Percentiles rank a stretch among this genome's conserved stretches.
Evolutionary conservation across 148 eudicot species (phyloP).

Genomic region (Pouteria glomerata): DNA sequence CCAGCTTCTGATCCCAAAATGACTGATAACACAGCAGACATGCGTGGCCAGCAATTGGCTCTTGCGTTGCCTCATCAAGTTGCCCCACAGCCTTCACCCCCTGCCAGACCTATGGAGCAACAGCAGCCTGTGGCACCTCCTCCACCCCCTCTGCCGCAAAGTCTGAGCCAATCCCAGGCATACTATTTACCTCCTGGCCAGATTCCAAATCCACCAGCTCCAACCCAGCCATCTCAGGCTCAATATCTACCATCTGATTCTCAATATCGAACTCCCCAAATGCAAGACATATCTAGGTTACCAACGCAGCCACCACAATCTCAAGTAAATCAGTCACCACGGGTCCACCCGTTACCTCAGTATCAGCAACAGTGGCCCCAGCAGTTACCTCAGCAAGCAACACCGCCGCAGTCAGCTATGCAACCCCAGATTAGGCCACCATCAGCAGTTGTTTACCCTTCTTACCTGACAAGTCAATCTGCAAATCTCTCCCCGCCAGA

Average conservation of each 20-base stretch:
- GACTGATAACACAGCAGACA: constrained; percentile 50
- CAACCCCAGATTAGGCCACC: constrained; percentile 54
- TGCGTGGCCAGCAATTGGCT: constrained; percentile 68
- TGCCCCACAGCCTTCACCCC: constrained; percentile 41
- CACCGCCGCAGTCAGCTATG: constrained; percentile 38
- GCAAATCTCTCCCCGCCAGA: constrained; percentile 54
- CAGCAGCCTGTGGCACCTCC: constrained; percentile 40
- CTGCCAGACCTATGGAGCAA: constrained; percentile 34
- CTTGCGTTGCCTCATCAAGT: constrained; percentile 67
- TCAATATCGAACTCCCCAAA: constrained; percentile 44
- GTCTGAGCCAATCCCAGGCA: constrained; percentile 34
- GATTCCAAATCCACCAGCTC: constrained; percentile 39
- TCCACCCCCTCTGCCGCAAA: constrained; percentile 43
- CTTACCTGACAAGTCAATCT: constrained; percentile 61
- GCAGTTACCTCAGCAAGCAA: constrained; percentile 48
- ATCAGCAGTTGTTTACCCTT: constrained; percentile 48
- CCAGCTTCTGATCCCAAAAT: constrained; percentile 47
- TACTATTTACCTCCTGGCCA: constrained; percentile 57
- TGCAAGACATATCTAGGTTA: constrained; percentile 23
- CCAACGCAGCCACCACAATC: constrained; percentile 48
- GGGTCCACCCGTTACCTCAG: constrained; percentile 44
- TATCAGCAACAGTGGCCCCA: constrained; percentile 76
- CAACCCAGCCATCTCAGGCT: constrained; percentile 39
- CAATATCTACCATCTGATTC: constrained; percentile 55
- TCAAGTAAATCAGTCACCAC: constrained; percentile 58